A percentile compares a stretch with the other conserved stretches of the same genome.
Evolutionary conservation across 345 rosid genomes (phyloP).

Genomic region (Litchi chinensis): DNA sequence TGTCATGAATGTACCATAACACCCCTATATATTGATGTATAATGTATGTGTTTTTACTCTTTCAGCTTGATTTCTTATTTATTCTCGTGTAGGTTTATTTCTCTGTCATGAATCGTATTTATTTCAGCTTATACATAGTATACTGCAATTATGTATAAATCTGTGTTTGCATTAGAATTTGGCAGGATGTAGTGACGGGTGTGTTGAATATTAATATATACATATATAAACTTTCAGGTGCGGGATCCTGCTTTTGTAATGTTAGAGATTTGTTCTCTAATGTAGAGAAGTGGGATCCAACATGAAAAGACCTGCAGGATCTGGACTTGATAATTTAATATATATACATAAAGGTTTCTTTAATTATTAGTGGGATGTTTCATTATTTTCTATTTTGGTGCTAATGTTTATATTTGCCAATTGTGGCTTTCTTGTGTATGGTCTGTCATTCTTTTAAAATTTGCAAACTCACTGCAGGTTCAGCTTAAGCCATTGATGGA

Average conservation of each 20-base stretch:
- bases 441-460: neutral
- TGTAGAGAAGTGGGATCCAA: too few species aligned
- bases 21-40: too few species aligned
- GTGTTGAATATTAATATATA: neutral
- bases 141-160: too few species aligned
- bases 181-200: neutral
- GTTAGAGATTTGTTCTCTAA: too few species aligned
- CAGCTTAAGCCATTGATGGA: conserved; percentile 74
- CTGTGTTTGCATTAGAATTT: neutral
- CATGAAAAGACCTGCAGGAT: too few species aligned
- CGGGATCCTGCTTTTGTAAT: too few species aligned
- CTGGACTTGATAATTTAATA: too few species aligned
- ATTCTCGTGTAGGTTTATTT: neutral
- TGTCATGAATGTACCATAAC: neutral
- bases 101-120: neutral
- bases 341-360: neutral
- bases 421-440: neutral
- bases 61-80: neutral
- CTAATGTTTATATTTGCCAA: conserved; percentile 3
- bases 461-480: conserved; percentile 52
- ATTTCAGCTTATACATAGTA: neutral
- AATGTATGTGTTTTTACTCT: neutral
- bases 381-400: neutral
- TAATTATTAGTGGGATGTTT: neutral
- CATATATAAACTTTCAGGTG: too few species aligned